Evolutionary conservation across 495 filamentous ascomycete genomes (phyloP), one percentile per base, ranked within the genome.

Genomic region (Chaetomidium leptoderma): DNA sequence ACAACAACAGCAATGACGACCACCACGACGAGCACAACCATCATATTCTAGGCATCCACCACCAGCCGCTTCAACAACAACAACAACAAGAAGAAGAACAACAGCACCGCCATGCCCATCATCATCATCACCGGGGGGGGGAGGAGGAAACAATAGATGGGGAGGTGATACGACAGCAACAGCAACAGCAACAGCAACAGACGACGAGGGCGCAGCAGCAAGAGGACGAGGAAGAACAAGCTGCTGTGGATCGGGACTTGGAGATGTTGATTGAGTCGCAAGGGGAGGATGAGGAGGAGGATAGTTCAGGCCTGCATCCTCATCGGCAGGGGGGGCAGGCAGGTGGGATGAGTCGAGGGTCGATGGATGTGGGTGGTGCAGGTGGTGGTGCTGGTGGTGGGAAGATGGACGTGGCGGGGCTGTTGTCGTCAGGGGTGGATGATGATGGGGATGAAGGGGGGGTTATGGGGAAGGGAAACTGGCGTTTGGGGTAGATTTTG

Each of bases 221-320:
- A 16, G 66, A 67, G 40, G 57, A 60, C 11, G 62, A 57, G 6
- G 63, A 54, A 16, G 74, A 73, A 17, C 61, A 66, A 32, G 77
- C 69, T 5, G 76, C 74, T 1, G 71, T 76, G 35, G 70, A 80
- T 54, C 69, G 69, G 33, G 78, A 81, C 60, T 59, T 82, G 45
- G 77, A 79, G 53, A 80, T 81, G 80, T 55, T 82, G 27, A 78
- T 81, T 52, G 76, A 78, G 37, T 65, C 69, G 43, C 59, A 47
- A 1, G 43, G 26, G 5, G 14, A 17, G 0, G 26, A 24, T 27
- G 61, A 65, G 16, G 67, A 61, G 30, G 69, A 69, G 44, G 66
- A 69, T 26, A 81, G 65, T 8, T 21, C 24, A 19, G n/a, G n/a
- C n/a, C 8, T 17, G 16, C 27, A 48, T 37, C 4, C 16, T 11